A percentile compares a stretch with the other conserved stretches of the same genome.
These are phyloP conservation scores for Rhizopus arrhizus DNA, from an alignment of 371 early-diverging fungal genomes.

Conservation along the genomic window DNA sequence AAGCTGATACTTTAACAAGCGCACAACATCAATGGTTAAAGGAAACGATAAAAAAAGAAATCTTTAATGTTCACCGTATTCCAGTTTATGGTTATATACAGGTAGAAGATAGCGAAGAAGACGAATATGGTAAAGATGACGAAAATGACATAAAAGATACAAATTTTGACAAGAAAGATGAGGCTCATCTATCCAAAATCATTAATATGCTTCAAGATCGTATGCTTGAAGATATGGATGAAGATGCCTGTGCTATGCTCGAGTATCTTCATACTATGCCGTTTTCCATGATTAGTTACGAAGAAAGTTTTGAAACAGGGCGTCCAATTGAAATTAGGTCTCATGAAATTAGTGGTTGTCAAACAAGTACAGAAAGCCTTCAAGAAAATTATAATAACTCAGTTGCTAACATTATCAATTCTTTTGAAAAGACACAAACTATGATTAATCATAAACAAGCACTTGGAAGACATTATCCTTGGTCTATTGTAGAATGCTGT, in stretches of 20 bases:
- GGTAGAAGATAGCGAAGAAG: conserved; percentile 39
- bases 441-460: neutral
- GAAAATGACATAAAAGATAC: neutral
- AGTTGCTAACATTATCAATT: neutral
- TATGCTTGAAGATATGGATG: conserved; percentile 34
- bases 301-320: conserved; percentile 51
- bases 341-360: too few relatives aligned
- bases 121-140: neutral
- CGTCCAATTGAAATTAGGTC: conserved; percentile 21
- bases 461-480: conserved; percentile 92
- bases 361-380: neutral
- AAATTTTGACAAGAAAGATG: conserved; percentile 11
- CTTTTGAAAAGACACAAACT: neutral
- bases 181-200: conserved; percentile 25
- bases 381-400: neutral
- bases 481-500: conserved; percentile 92
- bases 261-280: conserved; percentile 57
- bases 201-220: conserved; percentile 33
- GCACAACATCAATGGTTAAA: conserved; percentile 85
- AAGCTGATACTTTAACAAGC: conserved; percentile 91
- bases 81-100: conserved; percentile 68
- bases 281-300: conserved; percentile 74
- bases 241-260: conserved; percentile 36
- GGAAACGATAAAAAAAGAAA: conserved; percentile 61
- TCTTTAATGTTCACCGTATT: conserved; percentile 56